phyloP scores from a whole-genome alignment of 129 eudicot genomes.

The Helianthus annuus region DNA sequence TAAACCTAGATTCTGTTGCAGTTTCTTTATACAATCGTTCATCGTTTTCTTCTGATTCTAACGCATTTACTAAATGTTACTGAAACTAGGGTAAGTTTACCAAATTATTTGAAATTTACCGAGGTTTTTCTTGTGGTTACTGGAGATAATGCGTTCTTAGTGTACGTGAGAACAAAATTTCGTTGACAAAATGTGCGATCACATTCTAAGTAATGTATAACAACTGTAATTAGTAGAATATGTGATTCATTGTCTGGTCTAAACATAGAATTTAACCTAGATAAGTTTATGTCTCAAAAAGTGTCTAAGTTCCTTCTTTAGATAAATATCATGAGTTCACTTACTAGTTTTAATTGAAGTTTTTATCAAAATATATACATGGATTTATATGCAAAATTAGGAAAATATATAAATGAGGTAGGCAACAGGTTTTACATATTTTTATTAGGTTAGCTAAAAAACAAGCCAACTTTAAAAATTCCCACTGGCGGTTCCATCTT shows the following conservation, averaged over 20 bases:
- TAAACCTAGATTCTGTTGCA: background rate
- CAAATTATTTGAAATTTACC: background rate
- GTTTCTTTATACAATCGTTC: background rate
- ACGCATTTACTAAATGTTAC: background rate
- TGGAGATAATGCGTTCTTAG: background rate
- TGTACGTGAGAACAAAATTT: background rate
- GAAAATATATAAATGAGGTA: conserved; percentile 14
- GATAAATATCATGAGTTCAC: background rate
- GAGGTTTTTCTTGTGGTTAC: background rate
- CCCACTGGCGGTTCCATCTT: no score
- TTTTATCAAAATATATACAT: background rate
- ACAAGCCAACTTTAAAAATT: background rate
- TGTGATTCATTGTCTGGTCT: background rate
- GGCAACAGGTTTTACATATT: background rate
- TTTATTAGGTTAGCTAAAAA: background rate
- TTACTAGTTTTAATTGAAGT: background rate
- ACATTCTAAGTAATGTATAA: background rate
- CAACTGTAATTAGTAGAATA: background rate
- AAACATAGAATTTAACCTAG: no score
- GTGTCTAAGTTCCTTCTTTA: no score
- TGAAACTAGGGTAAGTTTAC: conserved; percentile 3
- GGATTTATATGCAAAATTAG: conserved; percentile 14
- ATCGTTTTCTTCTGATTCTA: background rate
- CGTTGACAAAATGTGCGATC: conserved; percentile 6
- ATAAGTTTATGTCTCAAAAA: no score